phyloP scores from a whole-genome alignment of 371 early-diverging fungal species.

The Apophysomyces trapeziformis region DNA sequence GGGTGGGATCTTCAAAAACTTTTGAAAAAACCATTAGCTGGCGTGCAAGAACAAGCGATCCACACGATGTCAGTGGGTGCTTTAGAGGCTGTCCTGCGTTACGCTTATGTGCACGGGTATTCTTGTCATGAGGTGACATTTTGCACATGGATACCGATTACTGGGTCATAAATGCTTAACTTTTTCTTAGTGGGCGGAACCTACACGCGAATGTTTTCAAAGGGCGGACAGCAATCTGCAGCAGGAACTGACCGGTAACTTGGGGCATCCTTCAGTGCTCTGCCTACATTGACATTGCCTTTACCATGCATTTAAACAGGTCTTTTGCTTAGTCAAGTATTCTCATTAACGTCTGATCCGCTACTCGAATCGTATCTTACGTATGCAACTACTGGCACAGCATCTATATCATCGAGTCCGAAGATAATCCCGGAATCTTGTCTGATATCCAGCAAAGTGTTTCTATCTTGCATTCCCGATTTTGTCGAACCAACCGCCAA shows the following conservation, averaged over 20 bases:
- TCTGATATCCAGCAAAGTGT: constrained; percentile 20
- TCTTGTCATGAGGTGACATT: constrained; percentile 28
- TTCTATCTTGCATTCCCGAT: constrained; percentile 20
- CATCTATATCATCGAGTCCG: not conserved
- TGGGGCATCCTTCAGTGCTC: not conserved
- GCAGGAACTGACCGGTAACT: constrained; percentile 38
- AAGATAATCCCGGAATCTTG: not conserved
- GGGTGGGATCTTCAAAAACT: too few relatives aligned
- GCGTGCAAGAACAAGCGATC: not conserved
- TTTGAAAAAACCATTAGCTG: too few relatives aligned
- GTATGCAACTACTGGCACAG: constrained; percentile 29
- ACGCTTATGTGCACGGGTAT: constrained; percentile 31
- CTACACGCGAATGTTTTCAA: constrained; percentile 40
- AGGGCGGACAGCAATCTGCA: constrained; percentile 19
- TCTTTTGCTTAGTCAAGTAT: constrained; percentile 37
- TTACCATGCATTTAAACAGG: constrained; percentile 21
- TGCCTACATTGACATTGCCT: not conserved
- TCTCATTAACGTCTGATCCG: constrained; percentile 39
- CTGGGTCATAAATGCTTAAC: not conserved
- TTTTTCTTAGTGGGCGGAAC: constrained; percentile 40
- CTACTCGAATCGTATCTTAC: constrained; percentile 45
- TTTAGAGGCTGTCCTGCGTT: constrained; percentile 35
- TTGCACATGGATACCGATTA: not conserved
- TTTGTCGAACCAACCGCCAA: constrained; percentile 28
- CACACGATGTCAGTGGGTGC: constrained; percentile 25